Conservation (phyloP, 2,329 filamentous ascomycete genomes). For the Herpotrichia juniperi region DNA sequence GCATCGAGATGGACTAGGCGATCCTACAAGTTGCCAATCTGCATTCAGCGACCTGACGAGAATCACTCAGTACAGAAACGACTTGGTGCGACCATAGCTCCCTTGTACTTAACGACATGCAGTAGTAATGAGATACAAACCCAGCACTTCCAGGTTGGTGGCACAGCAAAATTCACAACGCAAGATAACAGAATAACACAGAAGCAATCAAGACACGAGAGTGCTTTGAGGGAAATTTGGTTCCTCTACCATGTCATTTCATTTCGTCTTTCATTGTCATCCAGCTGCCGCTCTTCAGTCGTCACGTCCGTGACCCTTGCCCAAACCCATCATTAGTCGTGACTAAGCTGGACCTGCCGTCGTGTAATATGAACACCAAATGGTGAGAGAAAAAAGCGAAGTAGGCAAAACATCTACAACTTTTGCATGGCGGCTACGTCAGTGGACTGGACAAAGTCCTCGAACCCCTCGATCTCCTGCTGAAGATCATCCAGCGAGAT, state of each 20-base stretch:
- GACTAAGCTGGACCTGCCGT: constrained; percentile 16
- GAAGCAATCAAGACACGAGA: background rate
- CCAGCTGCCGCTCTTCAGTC: constrained; percentile 39
- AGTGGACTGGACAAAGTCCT: constrained; percentile 95
- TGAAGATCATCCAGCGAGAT: constrained; percentile 85
- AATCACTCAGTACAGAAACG: too few species aligned
- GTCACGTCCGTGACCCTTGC: constrained; percentile 32
- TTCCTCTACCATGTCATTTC: constrained; percentile 28
- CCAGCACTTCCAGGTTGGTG: too few species aligned
- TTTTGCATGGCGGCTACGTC: constrained; percentile 65
- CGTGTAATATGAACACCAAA: constrained; percentile 15
- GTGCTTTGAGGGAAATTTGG: constrained; percentile 18
- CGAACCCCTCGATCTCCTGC: constrained; percentile 81
- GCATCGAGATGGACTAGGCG: background rate
- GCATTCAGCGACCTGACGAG: too few species aligned
- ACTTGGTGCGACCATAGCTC: too few species aligned
- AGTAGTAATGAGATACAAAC: too few species aligned
- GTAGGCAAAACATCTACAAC: constrained; percentile 37
- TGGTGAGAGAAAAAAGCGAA: constrained; percentile 9
- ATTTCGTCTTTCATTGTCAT: constrained; percentile 25
- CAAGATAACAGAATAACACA: too few species aligned
- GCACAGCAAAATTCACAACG: too few species aligned
- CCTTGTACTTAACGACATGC: too few species aligned
- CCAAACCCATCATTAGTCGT: constrained; percentile 23
- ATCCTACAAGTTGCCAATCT: too few species aligned